These are phyloP conservation scores for Fusarium protoensiforme DNA, from an alignment of 2,329 filamentous ascomycete species.

Conservation along the genomic window DNA sequence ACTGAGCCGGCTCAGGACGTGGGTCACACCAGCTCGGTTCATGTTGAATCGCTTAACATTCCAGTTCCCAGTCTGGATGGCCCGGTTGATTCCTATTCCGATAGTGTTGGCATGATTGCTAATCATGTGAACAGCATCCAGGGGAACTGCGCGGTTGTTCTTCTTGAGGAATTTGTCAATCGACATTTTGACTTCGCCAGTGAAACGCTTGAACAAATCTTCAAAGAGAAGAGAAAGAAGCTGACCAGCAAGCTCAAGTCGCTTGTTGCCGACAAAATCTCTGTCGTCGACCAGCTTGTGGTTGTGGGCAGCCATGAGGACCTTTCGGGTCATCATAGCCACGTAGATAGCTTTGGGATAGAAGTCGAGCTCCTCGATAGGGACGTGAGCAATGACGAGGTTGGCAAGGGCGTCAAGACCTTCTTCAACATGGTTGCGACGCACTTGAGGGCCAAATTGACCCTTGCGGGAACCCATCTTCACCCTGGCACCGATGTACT, in stretches of 20 bases:
- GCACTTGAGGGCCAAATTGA: constrained; percentile 64
- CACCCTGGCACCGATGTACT: constrained; percentile 88
- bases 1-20: constrained; percentile 93
- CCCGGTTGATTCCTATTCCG: constrained; percentile 91
- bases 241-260: constrained; percentile 93
- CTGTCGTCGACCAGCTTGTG: constrained; percentile 91
- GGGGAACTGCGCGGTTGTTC: constrained; percentile 86
- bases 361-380: constrained; percentile 91
- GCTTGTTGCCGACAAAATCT: constrained; percentile 98
- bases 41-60: constrained; percentile 98
- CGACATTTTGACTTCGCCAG: constrained; percentile 86
- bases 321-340: constrained; percentile 96
- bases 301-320: constrained; percentile 93
- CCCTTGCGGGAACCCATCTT: constrained; percentile 82
- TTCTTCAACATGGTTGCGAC: constrained; percentile 88
- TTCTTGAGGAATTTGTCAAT: constrained; percentile 98
- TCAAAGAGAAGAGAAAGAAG: constrained; percentile 94
- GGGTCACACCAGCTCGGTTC: constrained; percentile 96
- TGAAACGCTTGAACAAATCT: constrained; percentile 97
- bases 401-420: constrained; percentile 92
- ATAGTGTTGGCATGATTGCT: constrained; percentile 88
- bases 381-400: constrained; percentile 94
- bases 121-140: constrained; percentile 88
- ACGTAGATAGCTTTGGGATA: constrained; percentile 97
- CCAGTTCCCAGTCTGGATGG: constrained; percentile 98